Conservation (phyloP, 73 alveolate species). For the Symbiodinium pilosum region DNA sequence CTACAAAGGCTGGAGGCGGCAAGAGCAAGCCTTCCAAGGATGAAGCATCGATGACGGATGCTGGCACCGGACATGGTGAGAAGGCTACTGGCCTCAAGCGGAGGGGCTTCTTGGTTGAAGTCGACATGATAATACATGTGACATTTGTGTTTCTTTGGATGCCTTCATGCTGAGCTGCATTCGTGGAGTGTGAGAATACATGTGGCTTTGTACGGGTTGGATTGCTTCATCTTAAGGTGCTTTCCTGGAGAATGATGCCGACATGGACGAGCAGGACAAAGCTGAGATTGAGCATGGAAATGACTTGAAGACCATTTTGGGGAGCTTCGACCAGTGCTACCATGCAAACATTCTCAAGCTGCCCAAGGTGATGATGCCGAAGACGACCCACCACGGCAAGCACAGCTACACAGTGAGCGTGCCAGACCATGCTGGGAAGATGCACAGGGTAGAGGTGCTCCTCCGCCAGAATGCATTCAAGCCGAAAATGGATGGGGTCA, state of each 20-base stretch:
- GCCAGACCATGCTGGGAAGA: not conserved
- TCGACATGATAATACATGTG: too few species aligned
- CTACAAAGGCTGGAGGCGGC: too few species aligned
- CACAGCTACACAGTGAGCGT: slow-evolving; percentile 50
- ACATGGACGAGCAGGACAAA: too few species aligned
- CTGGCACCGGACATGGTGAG: not conserved
- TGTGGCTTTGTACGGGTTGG: too few species aligned
- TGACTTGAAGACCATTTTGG: too few species aligned
- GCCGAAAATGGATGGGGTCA: not conserved
- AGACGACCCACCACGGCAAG: slow-evolving; percentile 11
- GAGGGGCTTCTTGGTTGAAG: not conserved
- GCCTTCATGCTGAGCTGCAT: too few species aligned
- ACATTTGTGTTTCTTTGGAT: too few species aligned
- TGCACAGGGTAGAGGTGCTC: slow-evolving; percentile 8
- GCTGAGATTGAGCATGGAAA: not conserved
- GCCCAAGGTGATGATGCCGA: not conserved
- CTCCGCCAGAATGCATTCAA: slow-evolving; percentile 9
- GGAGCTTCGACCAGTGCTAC: not conserved
- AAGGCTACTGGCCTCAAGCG: not conserved
- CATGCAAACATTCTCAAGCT: not conserved
- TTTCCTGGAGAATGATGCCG: too few species aligned
- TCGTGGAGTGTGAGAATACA: too few species aligned
- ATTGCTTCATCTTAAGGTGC: too few species aligned
- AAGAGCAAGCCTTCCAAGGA: too few species aligned
- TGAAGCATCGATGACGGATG: not conserved